Conservation (phyloP, 257 asterid genomes). For the Petunia secreta region DNA sequence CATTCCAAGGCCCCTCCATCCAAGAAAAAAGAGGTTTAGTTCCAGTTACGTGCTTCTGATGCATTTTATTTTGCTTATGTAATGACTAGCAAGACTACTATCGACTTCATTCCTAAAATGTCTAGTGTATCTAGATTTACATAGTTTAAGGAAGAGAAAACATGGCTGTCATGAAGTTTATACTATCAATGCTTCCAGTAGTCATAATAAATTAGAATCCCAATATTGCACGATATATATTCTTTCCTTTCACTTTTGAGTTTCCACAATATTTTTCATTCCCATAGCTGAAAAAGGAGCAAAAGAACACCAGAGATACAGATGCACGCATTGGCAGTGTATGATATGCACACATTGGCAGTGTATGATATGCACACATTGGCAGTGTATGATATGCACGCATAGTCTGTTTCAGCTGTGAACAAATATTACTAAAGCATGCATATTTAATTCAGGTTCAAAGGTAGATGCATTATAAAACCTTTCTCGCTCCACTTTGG, state of each 20-base stretch:
- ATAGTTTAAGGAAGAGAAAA: too few relatives aligned
- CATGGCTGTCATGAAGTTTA: too few relatives aligned
- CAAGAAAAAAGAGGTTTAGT: neutral
- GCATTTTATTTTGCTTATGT: neutral
- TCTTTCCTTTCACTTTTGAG: neutral
- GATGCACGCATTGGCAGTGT: neutral
- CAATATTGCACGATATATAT: neutral
- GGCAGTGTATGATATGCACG: neutral
- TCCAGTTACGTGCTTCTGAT: neutral
- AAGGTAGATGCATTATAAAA: neutral
- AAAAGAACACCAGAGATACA: neutral
- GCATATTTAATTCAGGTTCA: neutral
- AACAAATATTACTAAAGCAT: neutral
- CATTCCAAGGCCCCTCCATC: too few relatives aligned
- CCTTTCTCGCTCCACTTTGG: neutral
- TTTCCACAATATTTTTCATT: neutral
- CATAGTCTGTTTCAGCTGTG: constrained; percentile 4
- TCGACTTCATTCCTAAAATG: neutral
- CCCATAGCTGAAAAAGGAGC: neutral
- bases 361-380: neutral
- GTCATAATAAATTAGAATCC: neutral
- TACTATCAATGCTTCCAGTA: too few relatives aligned
- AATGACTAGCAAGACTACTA: neutral
- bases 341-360: neutral
- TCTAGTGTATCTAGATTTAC: neutral